Percentiles rank a stretch among this genome's conserved stretches.
phyloP scores from a whole-genome alignment of 2,329 filamentous ascomycete species.

The Aspergillus pseudotamarii region DNA sequence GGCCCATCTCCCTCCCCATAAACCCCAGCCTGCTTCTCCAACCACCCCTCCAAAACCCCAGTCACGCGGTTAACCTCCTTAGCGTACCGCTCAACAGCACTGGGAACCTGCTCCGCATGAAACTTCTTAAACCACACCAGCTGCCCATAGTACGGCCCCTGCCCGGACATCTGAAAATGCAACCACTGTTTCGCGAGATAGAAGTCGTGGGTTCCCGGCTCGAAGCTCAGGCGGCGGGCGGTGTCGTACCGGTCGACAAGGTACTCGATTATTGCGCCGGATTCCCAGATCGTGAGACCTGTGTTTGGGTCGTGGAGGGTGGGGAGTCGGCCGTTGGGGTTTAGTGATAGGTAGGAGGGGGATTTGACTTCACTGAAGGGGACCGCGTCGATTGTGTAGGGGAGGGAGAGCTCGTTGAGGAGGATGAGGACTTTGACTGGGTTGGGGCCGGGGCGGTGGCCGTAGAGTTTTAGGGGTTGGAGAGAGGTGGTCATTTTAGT shows the following conservation, averaged over 20 bases:
- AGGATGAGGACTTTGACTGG: constrained; percentile 47
- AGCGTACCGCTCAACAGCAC: constrained; percentile 51
- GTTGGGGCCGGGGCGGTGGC: constrained; percentile 4
- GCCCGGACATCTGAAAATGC: constrained; percentile 44
- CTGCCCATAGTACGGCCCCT: constrained; percentile 47
- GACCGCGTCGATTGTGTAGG: constrained; percentile 34
- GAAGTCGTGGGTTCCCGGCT: constrained; percentile 34
- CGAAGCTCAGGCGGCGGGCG: constrained; percentile 45
- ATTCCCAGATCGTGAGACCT: constrained; percentile 44
- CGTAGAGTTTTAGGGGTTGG: neutral
- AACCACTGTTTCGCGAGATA: constrained; percentile 47
- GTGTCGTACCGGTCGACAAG: constrained; percentile 49
- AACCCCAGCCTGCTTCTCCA: neutral
- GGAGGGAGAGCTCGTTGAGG: constrained; percentile 38
- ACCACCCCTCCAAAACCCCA: constrained; percentile 45
- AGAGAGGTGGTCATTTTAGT: neutral
- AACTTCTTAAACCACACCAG: constrained; percentile 40
- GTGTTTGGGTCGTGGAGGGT: constrained; percentile 51
- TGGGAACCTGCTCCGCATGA: constrained; percentile 48
- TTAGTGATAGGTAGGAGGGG: constrained; percentile 36
- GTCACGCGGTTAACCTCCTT: constrained; percentile 52
- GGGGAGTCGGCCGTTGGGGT: constrained; percentile 27
- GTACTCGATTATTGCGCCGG: constrained; percentile 23
- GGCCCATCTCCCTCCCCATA: constrained; percentile 31
- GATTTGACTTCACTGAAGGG: constrained; percentile 47